A percentile compares a stretch with the other conserved stretches of the same genome.
These are phyloP conservation scores for Mycosphaerella arachidis DNA, from an alignment of 2,329 filamentous ascomycete species.

Conservation along the genomic window DNA sequence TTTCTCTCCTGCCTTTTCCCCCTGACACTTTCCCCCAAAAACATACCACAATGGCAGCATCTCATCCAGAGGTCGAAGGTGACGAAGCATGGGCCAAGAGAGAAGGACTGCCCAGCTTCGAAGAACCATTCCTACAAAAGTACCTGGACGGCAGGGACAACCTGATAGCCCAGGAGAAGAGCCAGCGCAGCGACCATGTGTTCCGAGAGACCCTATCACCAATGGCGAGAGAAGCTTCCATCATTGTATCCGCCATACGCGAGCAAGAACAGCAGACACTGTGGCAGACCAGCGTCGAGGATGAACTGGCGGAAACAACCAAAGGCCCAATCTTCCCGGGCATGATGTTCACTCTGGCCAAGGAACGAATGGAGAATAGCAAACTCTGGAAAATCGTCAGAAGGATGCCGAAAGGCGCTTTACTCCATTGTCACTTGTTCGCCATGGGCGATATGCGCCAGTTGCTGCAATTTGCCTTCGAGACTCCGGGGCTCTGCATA, in stretches of 20 bases:
- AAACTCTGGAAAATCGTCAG: constrained; percentile 80
- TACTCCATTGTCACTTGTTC: constrained; percentile 84
- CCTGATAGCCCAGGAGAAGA: constrained; percentile 76
- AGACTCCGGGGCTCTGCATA: constrained; percentile 70
- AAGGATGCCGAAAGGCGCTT: constrained; percentile 80
- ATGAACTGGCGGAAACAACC: constrained; percentile 59
- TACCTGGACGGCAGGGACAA: constrained; percentile 72
- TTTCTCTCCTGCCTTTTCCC: too few relatives aligned
- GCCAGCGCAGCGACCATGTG: constrained; percentile 68
- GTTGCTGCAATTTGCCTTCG: constrained; percentile 67
- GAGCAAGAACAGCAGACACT: constrained; percentile 68
- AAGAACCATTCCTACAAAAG: constrained; percentile 75
- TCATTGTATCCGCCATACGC: constrained; percentile 75
- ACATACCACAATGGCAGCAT: neutral
- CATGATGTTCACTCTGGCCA: constrained; percentile 89
- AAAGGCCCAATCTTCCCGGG: constrained; percentile 71
- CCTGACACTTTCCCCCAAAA: too few relatives aligned
- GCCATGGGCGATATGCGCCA: constrained; percentile 87
- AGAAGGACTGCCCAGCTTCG: constrained; percentile 39
- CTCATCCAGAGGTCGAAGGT: constrained; percentile 11
- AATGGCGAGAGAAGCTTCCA: constrained; percentile 70
- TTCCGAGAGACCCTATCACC: constrained; percentile 74
- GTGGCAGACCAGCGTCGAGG: constrained; percentile 72
- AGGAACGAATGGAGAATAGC: constrained; percentile 78
- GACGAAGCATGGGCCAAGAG: constrained; percentile 39